Evolutionary conservation across 2,329 filamentous ascomycete genomes (phyloP).

Genomic region (Talaromyces rugulosus): DNA sequence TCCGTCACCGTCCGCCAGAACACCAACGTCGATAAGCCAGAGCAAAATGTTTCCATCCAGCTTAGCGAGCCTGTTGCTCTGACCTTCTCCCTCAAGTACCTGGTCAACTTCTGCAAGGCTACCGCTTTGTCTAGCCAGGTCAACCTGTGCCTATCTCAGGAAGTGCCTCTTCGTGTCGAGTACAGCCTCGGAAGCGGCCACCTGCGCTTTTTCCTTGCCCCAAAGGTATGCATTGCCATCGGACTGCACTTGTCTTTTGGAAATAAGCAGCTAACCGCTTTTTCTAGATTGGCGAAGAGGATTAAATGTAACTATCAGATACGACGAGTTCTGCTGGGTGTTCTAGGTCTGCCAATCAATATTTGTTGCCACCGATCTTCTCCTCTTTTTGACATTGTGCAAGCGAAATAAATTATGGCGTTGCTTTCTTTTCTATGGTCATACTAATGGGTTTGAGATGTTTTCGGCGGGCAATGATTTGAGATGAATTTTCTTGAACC

Average conservation of each 20-base stretch:
- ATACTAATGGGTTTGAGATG: constrained; percentile 3
- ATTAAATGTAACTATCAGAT: constrained; percentile 28
- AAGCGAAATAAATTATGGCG: constrained; percentile 3
- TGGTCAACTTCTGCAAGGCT: constrained; percentile 99
- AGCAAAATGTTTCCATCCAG: constrained; percentile 80
- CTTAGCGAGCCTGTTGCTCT: constrained; percentile 88
- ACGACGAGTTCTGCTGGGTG: too few species aligned
- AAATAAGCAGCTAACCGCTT: neutral
- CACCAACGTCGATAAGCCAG: constrained; percentile 83
- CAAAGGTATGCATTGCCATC: constrained; percentile 65
- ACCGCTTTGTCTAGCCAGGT: constrained; percentile 75
- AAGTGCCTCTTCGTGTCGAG: constrained; percentile 94
- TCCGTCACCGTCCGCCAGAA: constrained; percentile 87
- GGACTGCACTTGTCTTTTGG: neutral
- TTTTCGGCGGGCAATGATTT: neutral
- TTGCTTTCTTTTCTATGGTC: constrained; percentile 1
- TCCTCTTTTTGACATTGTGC: neutral
- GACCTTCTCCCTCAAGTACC: constrained; percentile 98
- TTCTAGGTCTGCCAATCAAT: neutral
- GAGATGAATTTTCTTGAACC: constrained; percentile 5
- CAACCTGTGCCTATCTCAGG: constrained; percentile 89
- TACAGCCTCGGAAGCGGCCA: constrained; percentile 82
- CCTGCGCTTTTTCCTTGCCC: constrained; percentile 94
- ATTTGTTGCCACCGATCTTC: neutral
- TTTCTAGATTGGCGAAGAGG: constrained; percentile 59